Conservation (phyloP, 768 basidiomycete species). For the Hirschioporus abietinus region DNA sequence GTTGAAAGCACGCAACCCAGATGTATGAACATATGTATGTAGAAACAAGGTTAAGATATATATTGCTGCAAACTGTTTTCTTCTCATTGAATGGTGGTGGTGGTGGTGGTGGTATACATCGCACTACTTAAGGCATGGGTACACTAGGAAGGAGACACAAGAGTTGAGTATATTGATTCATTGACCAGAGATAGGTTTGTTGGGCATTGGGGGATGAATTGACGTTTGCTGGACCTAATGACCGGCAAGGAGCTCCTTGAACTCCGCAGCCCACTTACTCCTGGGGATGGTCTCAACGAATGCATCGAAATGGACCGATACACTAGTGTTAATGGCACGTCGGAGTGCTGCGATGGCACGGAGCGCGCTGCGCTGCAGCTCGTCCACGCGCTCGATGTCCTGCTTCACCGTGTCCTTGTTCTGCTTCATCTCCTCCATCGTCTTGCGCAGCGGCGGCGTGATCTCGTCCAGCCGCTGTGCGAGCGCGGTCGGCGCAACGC, state of each 20-base stretch:
- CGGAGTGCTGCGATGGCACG: slow-evolving; percentile 84
- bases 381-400: slow-evolving; percentile 80
- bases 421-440: slow-evolving; percentile 83
- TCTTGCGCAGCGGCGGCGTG: slow-evolving; percentile 77
- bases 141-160: background rate
- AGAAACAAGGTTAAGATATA: background rate
- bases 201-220: background rate
- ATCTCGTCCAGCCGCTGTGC: slow-evolving; percentile 80
- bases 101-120: background rate
- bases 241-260: slow-evolving; percentile 46
- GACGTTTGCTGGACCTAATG: slow-evolving; percentile 13
- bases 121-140: background rate
- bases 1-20: background rate
- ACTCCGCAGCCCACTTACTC: slow-evolving; percentile 65
- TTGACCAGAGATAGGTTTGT: background rate
- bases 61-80: background rate
- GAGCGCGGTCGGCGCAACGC: slow-evolving; percentile 79
- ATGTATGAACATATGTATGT: background rate
- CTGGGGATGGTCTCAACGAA: slow-evolving; percentile 73
- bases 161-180: background rate
- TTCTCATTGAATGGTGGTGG: background rate
- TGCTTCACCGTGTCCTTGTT: slow-evolving; percentile 97
- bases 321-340: slow-evolving; percentile 53
- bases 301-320: slow-evolving; percentile 67
- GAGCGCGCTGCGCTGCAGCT: slow-evolving; percentile 86